A percentile compares a stretch with the other conserved stretches of the same genome.
Conservation (phyloP, 2,329 filamentous ascomycete species). For the Juglanconis oblonga region DNA sequence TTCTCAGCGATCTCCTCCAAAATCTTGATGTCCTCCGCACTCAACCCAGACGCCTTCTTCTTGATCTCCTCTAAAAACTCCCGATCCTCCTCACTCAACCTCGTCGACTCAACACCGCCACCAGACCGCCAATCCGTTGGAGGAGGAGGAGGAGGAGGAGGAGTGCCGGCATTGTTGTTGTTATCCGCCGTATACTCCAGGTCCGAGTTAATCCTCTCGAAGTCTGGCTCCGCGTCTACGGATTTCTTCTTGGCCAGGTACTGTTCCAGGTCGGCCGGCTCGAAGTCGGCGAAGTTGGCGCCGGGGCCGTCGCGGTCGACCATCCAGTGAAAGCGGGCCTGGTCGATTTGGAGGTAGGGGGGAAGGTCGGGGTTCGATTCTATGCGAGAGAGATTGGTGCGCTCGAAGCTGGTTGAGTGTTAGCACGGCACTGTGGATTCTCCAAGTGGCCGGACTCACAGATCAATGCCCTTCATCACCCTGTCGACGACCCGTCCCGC, state of each 20-base stretch:
- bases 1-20: conserved; percentile 1
- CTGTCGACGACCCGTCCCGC: conserved; percentile 36
- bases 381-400: conserved; percentile 25
- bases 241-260: conserved; percentile 14
- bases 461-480: conserved; percentile 39
- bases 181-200: conserved; percentile 6
- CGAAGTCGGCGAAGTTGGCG: conserved; percentile 35
- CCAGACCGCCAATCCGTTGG: not conserved
- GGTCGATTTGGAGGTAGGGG: conserved; percentile 32
- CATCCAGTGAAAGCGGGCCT: conserved; percentile 33
- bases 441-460: conserved; percentile 34
- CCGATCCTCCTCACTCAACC: conserved; percentile 6
- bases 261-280: conserved; percentile 3
- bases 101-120: not conserved
- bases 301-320: conserved; percentile 36
- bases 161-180: not conserved
- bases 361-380: conserved; percentile 41
- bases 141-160: not conserved
- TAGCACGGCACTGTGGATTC: conserved; percentile 8
- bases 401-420: conserved; percentile 20
- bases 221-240: conserved; percentile 14
- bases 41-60: not conserved
- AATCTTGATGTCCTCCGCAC: not conserved
- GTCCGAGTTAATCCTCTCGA: not conserved
- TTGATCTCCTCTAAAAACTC: conserved; percentile 4